These are phyloP conservation scores for Emergomyces orientalis DNA, from an alignment of 2,329 filamentous ascomycete genomes.

Conservation along the genomic window DNA sequence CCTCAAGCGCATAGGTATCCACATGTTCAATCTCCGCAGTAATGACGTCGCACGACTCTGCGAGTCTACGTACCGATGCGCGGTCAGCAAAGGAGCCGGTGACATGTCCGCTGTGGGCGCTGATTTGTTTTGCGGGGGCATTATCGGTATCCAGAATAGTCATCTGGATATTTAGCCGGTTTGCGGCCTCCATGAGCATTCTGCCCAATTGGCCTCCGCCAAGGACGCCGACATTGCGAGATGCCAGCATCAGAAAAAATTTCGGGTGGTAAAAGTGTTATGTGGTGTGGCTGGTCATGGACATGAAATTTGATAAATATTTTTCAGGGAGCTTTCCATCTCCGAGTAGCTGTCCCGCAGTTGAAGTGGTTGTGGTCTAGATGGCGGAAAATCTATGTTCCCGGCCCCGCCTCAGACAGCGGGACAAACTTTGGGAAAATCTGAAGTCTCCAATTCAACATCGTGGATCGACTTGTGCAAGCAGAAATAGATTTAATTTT, in stretches of 20 bases:
- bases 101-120: constrained; percentile 63
- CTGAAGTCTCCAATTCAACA: background rate
- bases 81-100: constrained; percentile 81
- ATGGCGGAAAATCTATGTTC: constrained; percentile 2
- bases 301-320: background rate
- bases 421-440: background rate
- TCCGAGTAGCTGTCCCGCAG: background rate
- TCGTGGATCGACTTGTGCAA: background rate
- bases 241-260: constrained; percentile 3
- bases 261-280: background rate
- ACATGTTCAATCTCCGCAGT: constrained; percentile 96
- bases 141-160: constrained; percentile 68
- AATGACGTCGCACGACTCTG: constrained; percentile 64
- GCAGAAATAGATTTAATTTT: background rate
- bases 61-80: constrained; percentile 69
- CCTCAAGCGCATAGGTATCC: constrained; percentile 78
- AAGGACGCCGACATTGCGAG: constrained; percentile 40
- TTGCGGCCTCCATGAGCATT: constrained; percentile 88
- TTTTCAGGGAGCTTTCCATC: background rate
- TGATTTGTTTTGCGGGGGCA: constrained; percentile 78
- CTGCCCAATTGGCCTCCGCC: constrained; percentile 71
- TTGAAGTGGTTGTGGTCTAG: background rate
- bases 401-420: background rate
- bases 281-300: background rate
- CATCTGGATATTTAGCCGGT: constrained; percentile 65